Percentiles rank a stretch among this genome's conserved stretches.
These are phyloP conservation scores for Daedaleopsis sinensis DNA, from an alignment of 768 basidiomycete genomes.

Conservation along the genomic window DNA sequence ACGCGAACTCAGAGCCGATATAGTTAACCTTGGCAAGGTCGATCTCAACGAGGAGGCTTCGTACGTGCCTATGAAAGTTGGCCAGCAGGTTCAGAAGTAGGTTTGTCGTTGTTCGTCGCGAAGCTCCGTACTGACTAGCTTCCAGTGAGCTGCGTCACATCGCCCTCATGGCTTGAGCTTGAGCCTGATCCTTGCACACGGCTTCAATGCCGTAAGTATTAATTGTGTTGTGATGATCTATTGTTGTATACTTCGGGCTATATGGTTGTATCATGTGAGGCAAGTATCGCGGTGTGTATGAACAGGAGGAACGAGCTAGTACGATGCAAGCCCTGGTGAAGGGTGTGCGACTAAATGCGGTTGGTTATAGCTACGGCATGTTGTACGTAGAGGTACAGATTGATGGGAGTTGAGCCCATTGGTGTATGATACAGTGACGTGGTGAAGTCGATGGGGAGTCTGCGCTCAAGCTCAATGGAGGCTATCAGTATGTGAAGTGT, in stretches of 20 bases:
- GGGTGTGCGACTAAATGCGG: neutral
- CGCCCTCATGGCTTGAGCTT: conserved; percentile 67
- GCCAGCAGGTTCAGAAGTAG: conserved; percentile 85
- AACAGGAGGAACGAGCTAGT: too few species aligned
- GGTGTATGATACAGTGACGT: conserved; percentile 19
- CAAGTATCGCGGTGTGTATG: neutral
- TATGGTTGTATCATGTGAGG: neutral
- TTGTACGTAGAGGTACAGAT: conserved; percentile 5
- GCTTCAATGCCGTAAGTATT: too few species aligned
- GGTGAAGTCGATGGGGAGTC: conserved; percentile 15
- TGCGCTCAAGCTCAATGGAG: neutral
- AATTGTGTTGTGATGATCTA: neutral
- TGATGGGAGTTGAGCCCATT: conserved; percentile 19
- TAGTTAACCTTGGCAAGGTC: conserved; percentile 38
- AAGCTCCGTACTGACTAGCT: neutral
- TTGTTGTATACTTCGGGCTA: neutral
- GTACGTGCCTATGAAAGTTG: conserved; percentile 83
- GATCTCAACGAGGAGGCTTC: conserved; percentile 44
- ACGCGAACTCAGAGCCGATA: conserved; percentile 43
- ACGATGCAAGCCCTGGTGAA: conserved; percentile 1
- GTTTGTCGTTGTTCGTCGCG: conserved; percentile 23
- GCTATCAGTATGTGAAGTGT: neutral
- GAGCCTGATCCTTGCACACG: too few species aligned
- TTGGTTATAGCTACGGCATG: conserved; percentile 1
- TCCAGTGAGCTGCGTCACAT: conserved; percentile 80